Percentiles rank a stretch among this genome's conserved stretches.
Evolutionary conservation across 371 early-diverging fungal genomes (phyloP).

Genomic region (Synchytrium microbalum): DNA sequence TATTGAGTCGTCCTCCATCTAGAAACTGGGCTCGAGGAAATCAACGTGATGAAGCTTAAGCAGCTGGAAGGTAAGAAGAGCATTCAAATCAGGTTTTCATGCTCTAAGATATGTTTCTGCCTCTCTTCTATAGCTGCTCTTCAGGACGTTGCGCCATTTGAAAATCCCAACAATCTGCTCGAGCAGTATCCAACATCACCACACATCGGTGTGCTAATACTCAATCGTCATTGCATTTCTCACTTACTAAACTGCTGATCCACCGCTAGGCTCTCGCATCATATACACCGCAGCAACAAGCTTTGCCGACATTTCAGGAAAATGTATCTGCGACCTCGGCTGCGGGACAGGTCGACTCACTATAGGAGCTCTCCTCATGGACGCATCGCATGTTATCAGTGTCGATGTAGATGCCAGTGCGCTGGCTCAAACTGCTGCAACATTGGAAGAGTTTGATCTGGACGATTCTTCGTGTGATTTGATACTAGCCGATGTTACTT

Average conservation of each 20-base stretch:
- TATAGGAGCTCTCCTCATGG: slow-evolving; percentile 53
- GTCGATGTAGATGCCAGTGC: slow-evolving; percentile 79
- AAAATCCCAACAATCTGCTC: slow-evolving; percentile 66
- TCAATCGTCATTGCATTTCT: neutral
- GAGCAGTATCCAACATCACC: slow-evolving; percentile 85
- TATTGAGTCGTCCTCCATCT: no score
- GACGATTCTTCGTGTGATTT: slow-evolving; percentile 49
- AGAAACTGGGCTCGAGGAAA: no score
- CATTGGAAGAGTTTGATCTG: slow-evolving; percentile 60
- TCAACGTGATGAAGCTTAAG: no score
- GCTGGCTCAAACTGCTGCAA: slow-evolving; percentile 60
- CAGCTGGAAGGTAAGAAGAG: no score
- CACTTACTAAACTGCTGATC: neutral
- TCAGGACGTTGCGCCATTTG: slow-evolving; percentile 65
- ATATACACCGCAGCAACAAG: slow-evolving; percentile 71
- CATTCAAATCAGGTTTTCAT: no score
- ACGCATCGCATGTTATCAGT: slow-evolving; percentile 58
- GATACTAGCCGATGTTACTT: slow-evolving; percentile 45
- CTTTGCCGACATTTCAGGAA: slow-evolving; percentile 69
- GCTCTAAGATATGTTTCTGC: no score
- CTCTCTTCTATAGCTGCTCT: slow-evolving; percentile 59
- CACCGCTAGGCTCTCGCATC: slow-evolving; percentile 62
- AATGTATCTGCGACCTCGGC: slow-evolving; percentile 71
- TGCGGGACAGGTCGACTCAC: slow-evolving; percentile 73
- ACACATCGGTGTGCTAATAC: slow-evolving; percentile 35